Percentiles rank a stretch among this genome's conserved stretches.
phyloP scores from a whole-genome alignment of 805 yeast genomes.

The Priceomyces fermenticarens region DNA sequence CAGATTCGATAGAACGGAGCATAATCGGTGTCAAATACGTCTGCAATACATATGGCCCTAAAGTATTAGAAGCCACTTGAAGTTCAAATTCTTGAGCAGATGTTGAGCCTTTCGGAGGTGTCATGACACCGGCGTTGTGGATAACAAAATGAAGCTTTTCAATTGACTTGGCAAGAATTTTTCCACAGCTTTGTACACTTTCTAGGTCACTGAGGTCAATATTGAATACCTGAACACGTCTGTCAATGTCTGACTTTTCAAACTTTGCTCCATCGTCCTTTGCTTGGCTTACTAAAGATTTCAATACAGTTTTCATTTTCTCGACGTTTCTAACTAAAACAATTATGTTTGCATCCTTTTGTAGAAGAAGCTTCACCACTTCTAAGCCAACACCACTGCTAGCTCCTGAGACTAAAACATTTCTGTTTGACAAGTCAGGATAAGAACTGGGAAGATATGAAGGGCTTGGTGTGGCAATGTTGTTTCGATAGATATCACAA shows the following conservation, averaged over 20 bases:
- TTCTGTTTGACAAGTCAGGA: conserved; percentile 35
- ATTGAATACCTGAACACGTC: conserved; percentile 12
- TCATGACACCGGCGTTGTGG: conserved; percentile 25
- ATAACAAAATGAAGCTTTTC: conserved; percentile 17
- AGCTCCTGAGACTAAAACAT: conserved; percentile 39
- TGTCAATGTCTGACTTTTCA: conserved; percentile 13
- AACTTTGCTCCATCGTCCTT: conserved; percentile 14
- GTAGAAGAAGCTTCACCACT: conserved; percentile 22
- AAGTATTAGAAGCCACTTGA: conserved; percentile 44
- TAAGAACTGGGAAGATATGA: conserved; percentile 24
- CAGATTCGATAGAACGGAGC: conserved; percentile 21
- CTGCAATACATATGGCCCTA: conserved; percentile 47
- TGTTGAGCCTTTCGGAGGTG: conserved; percentile 24
- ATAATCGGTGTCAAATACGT: conserved; percentile 36
- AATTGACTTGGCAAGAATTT: conserved; percentile 13
- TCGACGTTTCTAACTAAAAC: conserved; percentile 30
- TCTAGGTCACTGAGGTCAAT: conserved; percentile 42
- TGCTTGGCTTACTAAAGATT: no score
- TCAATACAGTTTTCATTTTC: conserved; percentile 27
- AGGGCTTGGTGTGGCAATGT: conserved; percentile 13
- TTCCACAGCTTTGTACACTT: conserved; percentile 36
- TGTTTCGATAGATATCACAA: no score
- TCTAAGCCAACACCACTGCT: conserved; percentile 34
- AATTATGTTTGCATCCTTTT: conserved; percentile 24
- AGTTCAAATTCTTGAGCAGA: conserved; percentile 43